Conservation (phyloP, 176 grass and related monocot species). For the Alopecurus myosuroides region DNA sequence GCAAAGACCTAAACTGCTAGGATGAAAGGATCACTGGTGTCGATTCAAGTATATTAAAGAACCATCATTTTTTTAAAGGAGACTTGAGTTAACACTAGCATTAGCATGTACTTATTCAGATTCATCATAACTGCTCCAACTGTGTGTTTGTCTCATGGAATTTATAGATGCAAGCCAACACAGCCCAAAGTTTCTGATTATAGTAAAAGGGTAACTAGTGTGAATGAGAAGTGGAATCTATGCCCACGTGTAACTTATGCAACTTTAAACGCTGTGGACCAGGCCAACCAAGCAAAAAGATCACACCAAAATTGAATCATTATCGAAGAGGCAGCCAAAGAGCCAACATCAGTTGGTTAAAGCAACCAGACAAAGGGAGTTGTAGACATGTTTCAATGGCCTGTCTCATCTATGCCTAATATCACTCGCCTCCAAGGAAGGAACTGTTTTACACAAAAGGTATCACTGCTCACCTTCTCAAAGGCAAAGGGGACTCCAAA, state of each 20-base stretch:
- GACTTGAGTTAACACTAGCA: not conserved
- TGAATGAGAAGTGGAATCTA: not conserved
- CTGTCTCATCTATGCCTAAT: not conserved
- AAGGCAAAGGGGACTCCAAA: slow-evolving; percentile 88
- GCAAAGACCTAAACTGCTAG: not conserved
- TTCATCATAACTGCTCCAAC: not conserved
- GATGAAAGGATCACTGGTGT: not conserved
- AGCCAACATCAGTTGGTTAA: not conserved
- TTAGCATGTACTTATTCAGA: not conserved
- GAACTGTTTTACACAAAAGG: not conserved
- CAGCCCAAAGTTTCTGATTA: not conserved
- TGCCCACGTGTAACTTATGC: not conserved
- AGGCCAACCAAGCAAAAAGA: not conserved
- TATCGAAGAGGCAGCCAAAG: not conserved
- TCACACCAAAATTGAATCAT: not conserved
- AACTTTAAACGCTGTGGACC: not conserved
- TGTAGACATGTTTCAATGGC: not conserved
- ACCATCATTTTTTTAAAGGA: not conserved
- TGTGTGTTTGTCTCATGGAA: not conserved
- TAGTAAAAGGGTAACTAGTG: not conserved
- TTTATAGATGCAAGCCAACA: not conserved
- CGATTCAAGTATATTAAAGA: not conserved
- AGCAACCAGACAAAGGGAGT: not conserved
- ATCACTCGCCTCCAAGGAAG: not conserved
- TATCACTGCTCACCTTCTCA: slow-evolving; percentile 52